These are phyloP conservation scores for Mimosa bimucronata DNA, from an alignment of 306 rosid species.

Conservation along the genomic window DNA sequence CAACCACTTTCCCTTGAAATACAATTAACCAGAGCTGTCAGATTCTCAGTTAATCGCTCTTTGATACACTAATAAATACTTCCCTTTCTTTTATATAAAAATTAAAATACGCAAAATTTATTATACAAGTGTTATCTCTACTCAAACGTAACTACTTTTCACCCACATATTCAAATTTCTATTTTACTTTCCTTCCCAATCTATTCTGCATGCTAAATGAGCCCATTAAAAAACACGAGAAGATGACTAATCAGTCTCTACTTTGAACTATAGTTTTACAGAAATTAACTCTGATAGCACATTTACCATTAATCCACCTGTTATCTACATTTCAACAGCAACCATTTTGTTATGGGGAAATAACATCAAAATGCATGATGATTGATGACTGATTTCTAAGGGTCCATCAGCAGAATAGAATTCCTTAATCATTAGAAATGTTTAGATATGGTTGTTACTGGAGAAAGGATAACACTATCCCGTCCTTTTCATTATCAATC, in stretches of 20 bases:
- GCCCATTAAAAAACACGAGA: not conserved
- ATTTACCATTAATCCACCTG: conserved; percentile 11
- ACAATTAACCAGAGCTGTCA: conserved; percentile 25
- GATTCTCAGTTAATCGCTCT: conserved; percentile 24
- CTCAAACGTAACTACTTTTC: not conserved
- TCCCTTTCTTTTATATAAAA: not conserved
- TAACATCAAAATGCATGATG: not conserved
- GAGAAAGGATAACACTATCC: not conserved
- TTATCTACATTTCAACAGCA: not conserved
- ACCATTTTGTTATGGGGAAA: not conserved
- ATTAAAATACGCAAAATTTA: not conserved
- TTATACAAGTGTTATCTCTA: not conserved
- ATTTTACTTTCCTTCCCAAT: not conserved
- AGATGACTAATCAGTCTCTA: not conserved
- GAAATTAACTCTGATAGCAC: not conserved
- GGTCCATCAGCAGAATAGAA: not conserved
- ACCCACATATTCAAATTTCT: not conserved
- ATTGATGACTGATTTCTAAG: not conserved
- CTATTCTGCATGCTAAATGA: not conserved
- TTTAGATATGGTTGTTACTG: not conserved
- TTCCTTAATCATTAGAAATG: not conserved
- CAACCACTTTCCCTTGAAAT: conserved; percentile 80
- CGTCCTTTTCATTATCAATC: not conserved
- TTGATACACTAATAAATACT: not conserved
- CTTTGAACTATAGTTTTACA: conserved; percentile 22